phyloP scores from a whole-genome alignment of 345 rosid genomes.

The Populus alba region DNA sequence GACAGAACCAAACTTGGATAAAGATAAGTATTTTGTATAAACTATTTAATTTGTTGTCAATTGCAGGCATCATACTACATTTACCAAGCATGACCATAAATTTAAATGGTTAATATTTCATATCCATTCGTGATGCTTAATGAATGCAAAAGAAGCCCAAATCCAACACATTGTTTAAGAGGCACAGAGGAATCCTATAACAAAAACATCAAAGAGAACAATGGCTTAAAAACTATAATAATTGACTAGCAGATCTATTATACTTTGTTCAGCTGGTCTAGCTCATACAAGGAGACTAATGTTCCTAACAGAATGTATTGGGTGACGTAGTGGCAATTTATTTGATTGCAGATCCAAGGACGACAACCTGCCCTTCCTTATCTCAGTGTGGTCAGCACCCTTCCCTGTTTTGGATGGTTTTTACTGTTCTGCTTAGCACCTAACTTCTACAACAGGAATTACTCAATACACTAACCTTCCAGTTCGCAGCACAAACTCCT shows the following conservation, averaged over 20 bases:
- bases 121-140: not conserved
- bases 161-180: not conserved
- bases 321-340: too few species aligned
- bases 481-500: conserved; percentile 90
- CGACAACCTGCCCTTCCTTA: too few species aligned
- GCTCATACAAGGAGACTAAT: too few species aligned
- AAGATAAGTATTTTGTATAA: not conserved
- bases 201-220: not conserved
- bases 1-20: not conserved
- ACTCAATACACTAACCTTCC: conserved; percentile 62
- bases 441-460: not conserved
- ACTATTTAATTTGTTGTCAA: not conserved
- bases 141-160: not conserved
- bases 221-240: not conserved
- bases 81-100: not conserved
- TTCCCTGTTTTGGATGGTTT: too few species aligned
- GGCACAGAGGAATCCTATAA: not conserved
- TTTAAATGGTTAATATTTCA: not conserved
- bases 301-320: too few species aligned
- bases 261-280: too few species aligned
- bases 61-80: not conserved
- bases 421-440: not conserved
- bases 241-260: too few species aligned
- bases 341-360: too few species aligned
- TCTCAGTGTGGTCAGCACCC: too few species aligned